A percentile compares a stretch with the other conserved stretches of the same genome.
These are phyloP conservation scores for Emmonsiellopsis sp. DNA, from an alignment of 2,329 filamentous ascomycete species.

Conservation along the genomic window DNA sequence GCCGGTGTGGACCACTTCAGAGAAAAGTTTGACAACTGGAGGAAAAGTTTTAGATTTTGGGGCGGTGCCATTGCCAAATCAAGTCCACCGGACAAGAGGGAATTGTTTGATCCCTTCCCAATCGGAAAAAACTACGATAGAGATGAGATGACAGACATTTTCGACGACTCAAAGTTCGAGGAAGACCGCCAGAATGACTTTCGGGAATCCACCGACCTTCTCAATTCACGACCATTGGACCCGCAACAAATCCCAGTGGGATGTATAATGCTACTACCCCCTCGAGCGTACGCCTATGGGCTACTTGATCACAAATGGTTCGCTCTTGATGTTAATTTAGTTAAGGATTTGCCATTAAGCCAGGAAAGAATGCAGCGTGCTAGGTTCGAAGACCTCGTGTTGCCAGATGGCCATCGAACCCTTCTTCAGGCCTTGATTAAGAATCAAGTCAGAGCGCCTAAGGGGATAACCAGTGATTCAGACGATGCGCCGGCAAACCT, in stretches of 20 bases:
- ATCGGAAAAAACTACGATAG: neutral
- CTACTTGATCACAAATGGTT: slow-evolving; percentile 1
- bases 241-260: neutral
- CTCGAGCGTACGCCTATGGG: neutral
- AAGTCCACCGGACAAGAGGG: neutral
- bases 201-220: neutral
- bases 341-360: neutral
- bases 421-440: slow-evolving; percentile 1
- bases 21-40: neutral
- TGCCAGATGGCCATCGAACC: neutral
- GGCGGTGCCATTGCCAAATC: neutral
- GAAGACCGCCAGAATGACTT: slow-evolving; percentile 1
- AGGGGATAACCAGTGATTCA: neutral
- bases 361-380: neutral
- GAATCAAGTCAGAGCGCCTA: neutral
- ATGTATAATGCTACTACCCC: neutral
- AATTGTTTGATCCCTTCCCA: neutral
- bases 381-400: neutral
- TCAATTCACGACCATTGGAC: neutral
- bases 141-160: neutral
- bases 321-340: neutral
- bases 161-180: slow-evolving; percentile 1
- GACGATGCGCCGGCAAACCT: neutral
- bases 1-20: neutral
- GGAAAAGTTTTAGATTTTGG: neutral